These are phyloP conservation scores for Avicennia marina DNA, from an alignment of 257 asterid species.

Conservation along the genomic window DNA sequence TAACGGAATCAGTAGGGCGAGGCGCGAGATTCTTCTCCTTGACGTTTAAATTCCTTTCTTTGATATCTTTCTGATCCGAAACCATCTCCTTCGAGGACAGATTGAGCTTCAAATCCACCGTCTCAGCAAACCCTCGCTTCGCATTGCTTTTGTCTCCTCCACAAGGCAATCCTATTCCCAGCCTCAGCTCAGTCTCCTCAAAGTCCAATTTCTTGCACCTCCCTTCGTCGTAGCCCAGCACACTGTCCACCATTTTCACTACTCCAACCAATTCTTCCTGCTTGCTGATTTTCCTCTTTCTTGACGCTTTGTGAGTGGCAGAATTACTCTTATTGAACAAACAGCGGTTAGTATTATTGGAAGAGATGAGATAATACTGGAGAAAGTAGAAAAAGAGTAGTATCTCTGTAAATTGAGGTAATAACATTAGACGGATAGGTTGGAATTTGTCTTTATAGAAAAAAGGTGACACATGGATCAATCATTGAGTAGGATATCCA, in stretches of 20 bases:
- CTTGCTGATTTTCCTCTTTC: too few species aligned
- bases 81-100: constrained; percentile 33
- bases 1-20: constrained; percentile 25
- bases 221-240: constrained; percentile 1
- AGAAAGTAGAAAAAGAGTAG: constrained; percentile 15
- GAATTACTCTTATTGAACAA: too few species aligned
- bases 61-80: constrained; percentile 16
- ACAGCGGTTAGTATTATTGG: not conserved
- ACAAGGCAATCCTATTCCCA: constrained; percentile 46
- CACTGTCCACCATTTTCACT: constrained; percentile 28
- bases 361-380: not conserved
- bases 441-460: constrained; percentile 17
- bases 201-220: constrained; percentile 21
- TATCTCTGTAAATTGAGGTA: constrained; percentile 25
- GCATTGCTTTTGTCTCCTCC: constrained; percentile 29
- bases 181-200: constrained; percentile 55
- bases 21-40: constrained; percentile 17
- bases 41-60: constrained; percentile 1
- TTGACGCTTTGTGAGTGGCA: too few species aligned
- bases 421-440: constrained; percentile 17
- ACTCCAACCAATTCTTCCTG: not conserved
- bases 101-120: constrained; percentile 71
- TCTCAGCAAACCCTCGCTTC: constrained; percentile 44
- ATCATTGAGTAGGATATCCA: constrained; percentile 27
- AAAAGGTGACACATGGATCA: constrained; percentile 38